These are phyloP conservation scores for Calonectria multiphialidica DNA, from an alignment of 2,329 filamentous ascomycete species.

Conservation along the genomic window DNA sequence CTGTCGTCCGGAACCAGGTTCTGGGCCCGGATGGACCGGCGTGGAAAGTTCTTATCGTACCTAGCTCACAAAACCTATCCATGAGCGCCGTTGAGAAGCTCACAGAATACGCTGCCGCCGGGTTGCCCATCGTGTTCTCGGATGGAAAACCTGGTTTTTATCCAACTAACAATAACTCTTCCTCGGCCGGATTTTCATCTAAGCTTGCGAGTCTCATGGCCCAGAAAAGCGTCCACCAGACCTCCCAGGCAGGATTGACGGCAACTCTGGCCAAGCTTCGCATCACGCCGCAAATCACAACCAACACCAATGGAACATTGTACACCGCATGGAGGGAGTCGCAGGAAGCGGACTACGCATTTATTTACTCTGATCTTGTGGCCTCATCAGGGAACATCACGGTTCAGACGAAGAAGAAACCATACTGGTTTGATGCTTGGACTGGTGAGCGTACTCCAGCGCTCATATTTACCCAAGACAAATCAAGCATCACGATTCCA, in stretches of 20 bases:
- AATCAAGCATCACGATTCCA: not conserved
- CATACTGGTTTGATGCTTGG: constrained; percentile 10
- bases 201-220: not conserved
- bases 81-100: not conserved
- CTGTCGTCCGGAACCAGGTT: not conserved
- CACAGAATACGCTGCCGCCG: not conserved
- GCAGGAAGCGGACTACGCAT: not conserved
- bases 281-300: not conserved
- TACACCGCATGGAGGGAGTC: constrained; percentile 9
- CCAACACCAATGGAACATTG: constrained; percentile 4
- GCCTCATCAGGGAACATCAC: not conserved
- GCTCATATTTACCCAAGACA: not conserved
- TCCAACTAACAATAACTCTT: not conserved
- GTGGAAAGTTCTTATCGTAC: not conserved
- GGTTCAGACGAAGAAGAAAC: not conserved
- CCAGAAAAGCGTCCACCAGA: not conserved
- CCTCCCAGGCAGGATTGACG: not conserved
- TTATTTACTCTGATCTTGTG: constrained; percentile 8
- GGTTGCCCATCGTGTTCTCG: constrained; percentile 1
- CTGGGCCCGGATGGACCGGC: not conserved
- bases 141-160: constrained; percentile 6
- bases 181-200: not conserved
- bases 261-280: not conserved
- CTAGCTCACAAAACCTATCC: not conserved
- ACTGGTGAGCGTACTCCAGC: not conserved